Percentiles rank a stretch among this genome's conserved stretches.
Evolutionary conservation across 306 rosid genomes (phyloP).

Genomic region (Purshia tridentata): DNA sequence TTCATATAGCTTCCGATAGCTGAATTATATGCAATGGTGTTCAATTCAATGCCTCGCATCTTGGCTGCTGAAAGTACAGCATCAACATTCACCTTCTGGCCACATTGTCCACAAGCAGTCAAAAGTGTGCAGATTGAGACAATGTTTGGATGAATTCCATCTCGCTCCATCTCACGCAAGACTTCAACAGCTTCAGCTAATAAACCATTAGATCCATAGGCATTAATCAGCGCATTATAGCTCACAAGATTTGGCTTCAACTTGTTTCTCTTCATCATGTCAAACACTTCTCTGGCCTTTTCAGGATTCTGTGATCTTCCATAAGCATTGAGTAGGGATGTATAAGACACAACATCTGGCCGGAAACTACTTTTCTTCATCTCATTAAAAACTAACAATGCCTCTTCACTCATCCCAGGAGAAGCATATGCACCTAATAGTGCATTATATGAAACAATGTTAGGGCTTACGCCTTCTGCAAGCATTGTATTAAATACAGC

Average conservation of each 20-base stretch:
- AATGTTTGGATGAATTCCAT: slow-evolving; percentile 77
- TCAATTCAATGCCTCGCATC: slow-evolving; percentile 77
- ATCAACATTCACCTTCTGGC: slow-evolving; percentile 80
- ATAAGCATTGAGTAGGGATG: slow-evolving; percentile 84
- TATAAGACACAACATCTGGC: slow-evolving; percentile 88
- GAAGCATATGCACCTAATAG: slow-evolving; percentile 89
- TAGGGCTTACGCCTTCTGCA: slow-evolving; percentile 86
- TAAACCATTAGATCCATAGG: slow-evolving; percentile 85
- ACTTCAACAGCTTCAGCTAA: slow-evolving; percentile 71
- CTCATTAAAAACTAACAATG: slow-evolving; percentile 58
- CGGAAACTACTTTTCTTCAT: slow-evolving; percentile 59
- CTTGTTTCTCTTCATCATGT: slow-evolving; percentile 60
- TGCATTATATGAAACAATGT: slow-evolving; percentile 70
- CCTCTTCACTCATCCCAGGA: slow-evolving; percentile 70
- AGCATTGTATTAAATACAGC: slow-evolving; percentile 71
- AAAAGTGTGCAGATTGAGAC: slow-evolving; percentile 89
- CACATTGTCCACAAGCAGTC: slow-evolving; percentile 90
- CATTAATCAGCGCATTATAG: slow-evolving; percentile 86
- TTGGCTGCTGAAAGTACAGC: slow-evolving; percentile 78
- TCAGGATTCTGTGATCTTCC: slow-evolving; percentile 80
- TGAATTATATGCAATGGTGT: slow-evolving; percentile 81
- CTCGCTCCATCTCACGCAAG: slow-evolving; percentile 85
- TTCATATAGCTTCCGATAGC: slow-evolving; percentile 93
- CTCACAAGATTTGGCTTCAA: slow-evolving; percentile 79
- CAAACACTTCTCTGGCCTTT: slow-evolving; percentile 67